These are phyloP conservation scores for Fusarium fujikuroi DNA, from an alignment of 2,329 filamentous ascomycete genomes.

Conservation along the genomic window DNA sequence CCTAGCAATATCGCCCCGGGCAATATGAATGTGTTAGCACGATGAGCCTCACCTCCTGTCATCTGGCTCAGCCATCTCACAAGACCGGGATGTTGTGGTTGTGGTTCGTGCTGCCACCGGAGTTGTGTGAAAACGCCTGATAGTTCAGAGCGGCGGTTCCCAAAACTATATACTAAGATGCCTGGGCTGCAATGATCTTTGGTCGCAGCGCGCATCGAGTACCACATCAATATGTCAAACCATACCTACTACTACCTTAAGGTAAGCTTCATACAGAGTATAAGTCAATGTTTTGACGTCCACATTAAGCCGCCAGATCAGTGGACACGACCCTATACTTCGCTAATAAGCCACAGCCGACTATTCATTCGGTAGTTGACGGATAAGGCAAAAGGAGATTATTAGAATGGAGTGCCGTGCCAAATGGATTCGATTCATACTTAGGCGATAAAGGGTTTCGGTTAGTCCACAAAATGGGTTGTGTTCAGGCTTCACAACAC, in stretches of 20 bases:
- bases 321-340: background rate
- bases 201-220: background rate
- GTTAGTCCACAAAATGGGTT: background rate
- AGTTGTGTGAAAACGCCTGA: background rate
- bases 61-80: background rate
- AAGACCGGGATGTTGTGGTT: background rate
- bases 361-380: background rate
- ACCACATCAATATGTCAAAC: background rate
- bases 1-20: constrained; percentile 23
- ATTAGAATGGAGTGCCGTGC: background rate
- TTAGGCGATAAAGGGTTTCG: background rate
- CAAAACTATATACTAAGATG: background rate
- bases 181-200: background rate
- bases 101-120: background rate
- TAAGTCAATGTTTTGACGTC: background rate
- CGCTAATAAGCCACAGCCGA: background rate
- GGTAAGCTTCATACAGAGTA: background rate
- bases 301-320: background rate
- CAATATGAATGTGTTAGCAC: background rate
- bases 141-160: background rate
- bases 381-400: background rate
- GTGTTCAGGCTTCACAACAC: background rate
- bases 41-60: background rate
- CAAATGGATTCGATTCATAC: background rate
- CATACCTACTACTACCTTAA: background rate